Evolutionary conservation across 345 rosid genomes (phyloP), one percentile per base, ranked within the genome.

Genomic region (Theobroma cacao): DNA sequence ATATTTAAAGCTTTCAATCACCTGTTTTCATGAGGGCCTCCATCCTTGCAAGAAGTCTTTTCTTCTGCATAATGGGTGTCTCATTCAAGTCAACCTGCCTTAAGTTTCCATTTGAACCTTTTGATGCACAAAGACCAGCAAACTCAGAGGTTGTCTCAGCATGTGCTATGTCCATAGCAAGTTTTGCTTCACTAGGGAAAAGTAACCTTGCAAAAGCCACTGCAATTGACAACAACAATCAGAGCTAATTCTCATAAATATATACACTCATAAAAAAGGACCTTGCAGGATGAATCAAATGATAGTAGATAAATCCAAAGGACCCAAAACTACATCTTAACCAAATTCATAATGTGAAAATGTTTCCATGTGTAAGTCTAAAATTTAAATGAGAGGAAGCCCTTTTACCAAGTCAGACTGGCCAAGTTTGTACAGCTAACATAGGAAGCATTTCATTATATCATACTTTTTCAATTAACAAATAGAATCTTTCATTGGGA

Each of bases 11-110:
- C 45, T 72, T 48, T 26, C 28, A 60, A 3, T 17, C 84, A 94
- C 99, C 98, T 79, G 99, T 96, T 90, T 88, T 94, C 92, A 85
- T 91, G 31, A 96, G 98, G 34, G 94, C 90, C 86, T 92, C 89
- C 94, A 96, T 79, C 86, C 97, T 89, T 11, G 90, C 78, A 67
- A 40, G 81, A 60, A 96, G 89, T 82, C 92, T 88, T 81, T 90
- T 85, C n/a, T 88, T 91, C 78, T 80, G 97, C 88, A 78, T 85
- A 43, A 78, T 20, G 8, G 99, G 99, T 7, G 95, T 96, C 86
- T 96, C 99, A 72, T 94, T 96, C 78, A 96, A 74, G 82, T 96
- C 94, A 10, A 96, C 99, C 83, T 91, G 89, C 80, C 86, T 90
- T 77, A 92, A 83, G 86, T 84, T 92, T 65, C 93, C 91, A 5